A percentile compares a stretch with the other conserved stretches of the same genome.
These are phyloP conservation scores for Mallotus japonicus DNA, from an alignment of 441 rosid genomes.

Conservation along the genomic window DNA sequence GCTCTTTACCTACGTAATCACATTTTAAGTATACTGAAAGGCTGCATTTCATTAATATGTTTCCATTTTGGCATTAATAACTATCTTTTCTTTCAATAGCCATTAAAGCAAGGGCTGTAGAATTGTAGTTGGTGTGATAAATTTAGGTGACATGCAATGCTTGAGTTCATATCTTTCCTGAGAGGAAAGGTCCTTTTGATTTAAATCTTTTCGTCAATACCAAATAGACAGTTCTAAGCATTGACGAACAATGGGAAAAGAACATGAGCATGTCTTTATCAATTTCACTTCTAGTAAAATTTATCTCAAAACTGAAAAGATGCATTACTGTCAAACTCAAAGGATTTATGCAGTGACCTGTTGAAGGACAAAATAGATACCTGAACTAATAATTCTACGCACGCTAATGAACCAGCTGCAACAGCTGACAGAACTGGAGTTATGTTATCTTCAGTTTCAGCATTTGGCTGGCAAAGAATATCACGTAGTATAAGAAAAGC, in stretches of 20 bases:
- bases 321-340: not conserved
- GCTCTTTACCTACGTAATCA: too few relatives aligned
- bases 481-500: not conserved
- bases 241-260: not conserved
- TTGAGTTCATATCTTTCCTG: too few relatives aligned
- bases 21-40: too few relatives aligned
- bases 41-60: too few relatives aligned
- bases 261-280: not conserved
- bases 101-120: too few relatives aligned
- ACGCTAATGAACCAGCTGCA: constrained; percentile 78
- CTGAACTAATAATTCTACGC: constrained; percentile 75
- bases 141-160: too few relatives aligned
- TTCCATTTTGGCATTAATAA: too few relatives aligned
- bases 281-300: not conserved
- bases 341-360: not conserved
- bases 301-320: not conserved
- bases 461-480: constrained; percentile 62
- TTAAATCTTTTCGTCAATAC: too few relatives aligned
- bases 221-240: not conserved
- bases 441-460: constrained; percentile 78
- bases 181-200: too few relatives aligned
- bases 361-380: constrained; percentile 33
- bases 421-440: constrained; percentile 87
- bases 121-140: too few relatives aligned
- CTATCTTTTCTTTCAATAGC: too few relatives aligned